A percentile compares a stretch with the other conserved stretches of the same genome.
phyloP scores from a whole-genome alignment of 805 yeast species.

The Saccharomycopsis sp. region DNA sequence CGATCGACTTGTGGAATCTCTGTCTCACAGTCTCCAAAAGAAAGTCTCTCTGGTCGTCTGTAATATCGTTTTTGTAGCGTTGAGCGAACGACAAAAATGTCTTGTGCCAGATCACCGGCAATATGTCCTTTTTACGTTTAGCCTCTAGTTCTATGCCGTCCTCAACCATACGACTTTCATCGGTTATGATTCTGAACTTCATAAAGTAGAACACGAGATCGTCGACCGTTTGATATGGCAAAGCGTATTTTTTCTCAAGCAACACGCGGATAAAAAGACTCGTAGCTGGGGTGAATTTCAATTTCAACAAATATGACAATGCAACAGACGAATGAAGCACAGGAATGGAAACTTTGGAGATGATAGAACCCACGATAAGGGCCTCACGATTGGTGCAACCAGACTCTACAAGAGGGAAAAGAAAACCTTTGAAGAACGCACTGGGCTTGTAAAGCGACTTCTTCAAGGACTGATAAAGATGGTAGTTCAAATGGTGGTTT shows the following conservation, averaged over 20 bases:
- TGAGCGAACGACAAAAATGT: slow-evolving; percentile 92
- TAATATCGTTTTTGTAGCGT: slow-evolving; percentile 92
- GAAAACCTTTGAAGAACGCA: slow-evolving; percentile 94
- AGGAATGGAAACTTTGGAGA: slow-evolving; percentile 86
- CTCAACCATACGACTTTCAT: slow-evolving; percentile 34
- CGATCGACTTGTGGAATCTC: slow-evolving; percentile 80
- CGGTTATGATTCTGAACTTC: slow-evolving; percentile 68
- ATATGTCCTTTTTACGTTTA: slow-evolving; percentile 37
- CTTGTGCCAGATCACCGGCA: slow-evolving; percentile 97
- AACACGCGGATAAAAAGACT: slow-evolving; percentile 85
- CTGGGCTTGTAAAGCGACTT: slow-evolving; percentile 94
- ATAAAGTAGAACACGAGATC: slow-evolving; percentile 90
- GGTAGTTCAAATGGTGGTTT: slow-evolving; percentile 80
- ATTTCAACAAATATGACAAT: slow-evolving; percentile 70
- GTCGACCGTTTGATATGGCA: slow-evolving; percentile 94
- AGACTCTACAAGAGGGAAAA: slow-evolving; percentile 84
- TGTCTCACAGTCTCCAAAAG: slow-evolving; percentile 84
- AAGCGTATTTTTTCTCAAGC: slow-evolving; percentile 90
- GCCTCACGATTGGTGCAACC: slow-evolving; percentile 92
- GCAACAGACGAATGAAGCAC: slow-evolving; percentile 96
- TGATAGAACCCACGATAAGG: slow-evolving; percentile 85
- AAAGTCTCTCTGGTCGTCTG: slow-evolving; percentile 97
- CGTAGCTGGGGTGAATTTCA: slow-evolving; percentile 82
- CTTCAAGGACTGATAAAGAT: slow-evolving; percentile 83
- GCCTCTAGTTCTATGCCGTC: slow-evolving; percentile 31